Percentiles rank a stretch among this genome's conserved stretches.
phyloP scores from a whole-genome alignment of 768 basidiomycete genomes.

The Pleurotus citrinopileatus region DNA sequence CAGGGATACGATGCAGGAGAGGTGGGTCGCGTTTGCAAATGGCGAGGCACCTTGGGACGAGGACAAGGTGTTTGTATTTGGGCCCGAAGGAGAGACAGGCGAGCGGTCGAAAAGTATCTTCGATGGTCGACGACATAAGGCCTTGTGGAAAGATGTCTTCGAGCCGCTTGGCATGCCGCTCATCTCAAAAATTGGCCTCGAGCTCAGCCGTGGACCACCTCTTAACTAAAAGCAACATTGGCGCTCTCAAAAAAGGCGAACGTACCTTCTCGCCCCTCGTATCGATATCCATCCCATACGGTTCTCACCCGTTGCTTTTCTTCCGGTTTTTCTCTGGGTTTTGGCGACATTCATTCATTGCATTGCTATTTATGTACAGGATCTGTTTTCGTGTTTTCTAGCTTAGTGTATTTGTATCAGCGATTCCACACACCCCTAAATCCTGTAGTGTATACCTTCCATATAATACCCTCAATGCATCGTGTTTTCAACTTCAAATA shows the following conservation, averaged over 20 bases:
- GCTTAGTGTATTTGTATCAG: too few relatives aligned
- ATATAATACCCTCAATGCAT: neutral
- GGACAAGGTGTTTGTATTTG: slow-evolving; percentile 74
- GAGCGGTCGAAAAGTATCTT: slow-evolving; percentile 67
- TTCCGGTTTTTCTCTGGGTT: too few relatives aligned
- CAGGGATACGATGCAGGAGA: slow-evolving; percentile 66
- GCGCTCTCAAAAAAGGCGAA: too few relatives aligned
- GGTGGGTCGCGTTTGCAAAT: slow-evolving; percentile 74
- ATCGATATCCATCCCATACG: too few relatives aligned
- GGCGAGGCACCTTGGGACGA: slow-evolving; percentile 72
- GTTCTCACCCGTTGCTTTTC: too few relatives aligned
- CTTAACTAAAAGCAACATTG: slow-evolving; percentile 14
- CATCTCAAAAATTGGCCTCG: slow-evolving; percentile 71
- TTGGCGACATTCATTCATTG: too few relatives aligned
- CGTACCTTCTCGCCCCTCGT: too few relatives aligned
- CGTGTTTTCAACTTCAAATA: too few relatives aligned
- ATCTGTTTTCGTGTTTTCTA: too few relatives aligned
- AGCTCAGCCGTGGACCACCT: slow-evolving; percentile 69
- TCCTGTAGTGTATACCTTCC: neutral
- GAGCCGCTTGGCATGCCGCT: slow-evolving; percentile 65
- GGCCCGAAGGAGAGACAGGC: slow-evolving; percentile 79
- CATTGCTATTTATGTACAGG: too few relatives aligned
- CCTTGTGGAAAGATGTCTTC: slow-evolving; percentile 62
- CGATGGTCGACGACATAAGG: slow-evolving; percentile 56
- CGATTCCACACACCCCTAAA: too few relatives aligned